Percentiles rank a stretch among this genome's conserved stretches.
Evolutionary conservation across 257 asterid species (phyloP).

Genomic region (Handroanthus guayacan): DNA sequence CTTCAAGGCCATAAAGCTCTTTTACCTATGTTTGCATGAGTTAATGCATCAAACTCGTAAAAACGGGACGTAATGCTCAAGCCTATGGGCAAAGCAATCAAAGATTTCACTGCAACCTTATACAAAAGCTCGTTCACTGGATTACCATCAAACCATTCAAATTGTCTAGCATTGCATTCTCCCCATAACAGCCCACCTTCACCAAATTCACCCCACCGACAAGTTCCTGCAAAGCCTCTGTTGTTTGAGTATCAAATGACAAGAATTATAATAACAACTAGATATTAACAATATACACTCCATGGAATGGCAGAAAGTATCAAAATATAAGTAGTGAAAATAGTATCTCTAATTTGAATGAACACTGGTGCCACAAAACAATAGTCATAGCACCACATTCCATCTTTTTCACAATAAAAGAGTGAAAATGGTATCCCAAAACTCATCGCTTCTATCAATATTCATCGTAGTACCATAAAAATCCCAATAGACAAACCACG

Average conservation of each 20-base stretch:
- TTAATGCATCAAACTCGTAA: conserved; percentile 26
- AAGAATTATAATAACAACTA: conserved; percentile 30
- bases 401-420: neutral
- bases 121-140: conserved; percentile 67
- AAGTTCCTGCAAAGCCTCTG: conserved; percentile 68
- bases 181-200: conserved; percentile 99
- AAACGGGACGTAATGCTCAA: neutral
- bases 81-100: conserved; percentile 17
- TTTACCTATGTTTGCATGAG: conserved; percentile 68
- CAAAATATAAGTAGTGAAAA: neutral
- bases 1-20: conserved; percentile 90
- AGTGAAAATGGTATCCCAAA: neutral
- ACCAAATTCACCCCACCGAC: conserved; percentile 98
- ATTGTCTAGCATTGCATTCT: conserved; percentile 81
- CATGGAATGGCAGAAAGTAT: neutral
- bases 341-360: no score
- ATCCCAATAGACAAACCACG: conserved; percentile 7
- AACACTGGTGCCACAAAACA: no score
- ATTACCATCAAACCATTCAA: conserved; percentile 89
- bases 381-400: neutral
- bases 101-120: conserved; percentile 59
- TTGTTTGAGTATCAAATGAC: conserved; percentile 33
- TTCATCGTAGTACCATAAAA: neutral
- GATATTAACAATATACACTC: neutral
- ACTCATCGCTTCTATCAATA: conserved; percentile 1